Base-by-base conservation (phyloP, 805 yeast genomes). In the Wickerhamomyces silvicola region DNA sequence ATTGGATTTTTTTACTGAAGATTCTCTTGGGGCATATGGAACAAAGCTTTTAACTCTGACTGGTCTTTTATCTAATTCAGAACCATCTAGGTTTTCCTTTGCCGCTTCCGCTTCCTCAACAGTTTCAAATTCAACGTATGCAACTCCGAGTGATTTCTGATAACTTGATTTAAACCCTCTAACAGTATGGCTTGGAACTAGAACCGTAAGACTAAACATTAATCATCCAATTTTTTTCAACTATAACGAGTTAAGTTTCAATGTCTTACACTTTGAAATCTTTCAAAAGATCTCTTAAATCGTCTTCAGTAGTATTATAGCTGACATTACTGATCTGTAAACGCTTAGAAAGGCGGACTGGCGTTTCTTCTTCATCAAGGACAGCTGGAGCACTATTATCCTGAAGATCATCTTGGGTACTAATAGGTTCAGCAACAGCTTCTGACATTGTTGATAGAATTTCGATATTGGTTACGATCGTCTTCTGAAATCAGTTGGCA, bases 81-180 rank as follows among this genome's bases (percentile, higher is more conserved):
- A 65, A 28, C 86, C 90, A 47, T 82, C 69, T 51, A 80, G 70
- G 36, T 68, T 67, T 16, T 66, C 73, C 41, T 85, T 68, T 4
- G 87, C 94, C 46, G 60, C 53, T 48, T 62, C 59, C 32, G 88
- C 94, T 24, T 67, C 66, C 32, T 74, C 86, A 37, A 68, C 70
- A 32, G 64, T 67, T 46, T 69, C 79, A 52, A 79, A 90, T 46
- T 86, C 92, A 36, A 86, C 81, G 59, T 83, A 88, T 10, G 94
- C 97, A 48, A 74, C 68, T 4, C 92, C 90, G 41, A 74, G 55
- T 3, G 77, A 72, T 39, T 56, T 63, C 28, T 62, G 66, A 30
- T 58, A 60, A 24, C 47, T 50, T 6, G 48, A 47, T 27, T 68
- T 59, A 35, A 64, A 56, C 10, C 72, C 71, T 21, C 71, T 60